Evolutionary conservation across 2,329 filamentous ascomycete species (phyloP), one percentile per base, ranked within the genome.

Genomic region (Apiospora marii): DNA sequence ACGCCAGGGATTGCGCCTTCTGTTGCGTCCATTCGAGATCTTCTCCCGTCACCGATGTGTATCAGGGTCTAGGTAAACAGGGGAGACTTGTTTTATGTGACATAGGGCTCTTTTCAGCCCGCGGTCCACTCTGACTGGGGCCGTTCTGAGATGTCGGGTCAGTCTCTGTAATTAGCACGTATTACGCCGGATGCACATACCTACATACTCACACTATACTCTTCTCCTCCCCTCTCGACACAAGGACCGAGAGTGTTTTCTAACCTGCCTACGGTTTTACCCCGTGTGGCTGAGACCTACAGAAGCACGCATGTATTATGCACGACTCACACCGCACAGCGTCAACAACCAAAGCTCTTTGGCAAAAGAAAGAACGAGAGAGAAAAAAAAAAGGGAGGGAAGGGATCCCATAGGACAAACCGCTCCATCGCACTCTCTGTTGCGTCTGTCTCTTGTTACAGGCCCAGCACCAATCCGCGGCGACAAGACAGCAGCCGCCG

Each of bases 71-170:
- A 24, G 58, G 58, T 41, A n/a, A 24, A 41, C n/a, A 16, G 7
- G 24, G 48, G 27, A 24, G 44, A 49, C 44, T 49, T 24, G 67
- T 69, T 69, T 69, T 69, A 49, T 14, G 67, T 69, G 44, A 49
- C 67, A 69, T 46, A n/a, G 67, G 43, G 61, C 1, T 22, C 61
- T 22, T 51, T 51, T 12, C 49, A 51, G n/a, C 49, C 49, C 49
- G n/a, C 24, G 49, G 34, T 24, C 58, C 58, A 41, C 58, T 64
- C 19, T 30, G 44, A n/a, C 44, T 34, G 27, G 67, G 58, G 58
- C 53, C 53, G 34, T 64, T 64, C 58, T 64, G 58, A 64, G 58
- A 41, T 64, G 58, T 41, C 58, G 58, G 58, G 58, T 64, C 58
- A 41, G 34, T 8, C 58, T 37, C 58, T 41, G 34, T 19, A 41